Percentiles rank a stretch among this genome's conserved stretches.
These are phyloP conservation scores for Podospora australis DNA, from an alignment of 495 filamentous ascomycete species.

Conservation along the genomic window DNA sequence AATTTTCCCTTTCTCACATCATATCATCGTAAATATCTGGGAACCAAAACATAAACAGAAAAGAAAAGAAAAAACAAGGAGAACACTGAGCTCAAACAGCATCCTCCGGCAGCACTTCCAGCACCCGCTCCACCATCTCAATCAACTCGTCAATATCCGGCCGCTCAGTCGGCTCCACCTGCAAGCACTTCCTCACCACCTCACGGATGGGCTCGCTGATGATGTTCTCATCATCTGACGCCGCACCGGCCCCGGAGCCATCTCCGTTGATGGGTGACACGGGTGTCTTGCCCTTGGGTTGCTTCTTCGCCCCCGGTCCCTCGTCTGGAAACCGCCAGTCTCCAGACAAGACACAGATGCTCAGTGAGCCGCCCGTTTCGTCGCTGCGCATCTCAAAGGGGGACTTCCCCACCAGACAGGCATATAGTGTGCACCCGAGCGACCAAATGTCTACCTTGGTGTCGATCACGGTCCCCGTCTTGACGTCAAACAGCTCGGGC, in stretches of 20 bases:
- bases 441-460: constrained; percentile 99
- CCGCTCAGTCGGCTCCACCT: constrained; percentile 85
- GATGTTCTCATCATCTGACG: constrained; percentile 1
- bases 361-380: constrained; percentile 89
- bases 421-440: constrained; percentile 90
- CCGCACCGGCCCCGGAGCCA: constrained; percentile 5
- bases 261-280: constrained; percentile 13
- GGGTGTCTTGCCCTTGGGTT: constrained; percentile 49
- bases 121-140: constrained; percentile 65
- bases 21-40: too few species aligned
- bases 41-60: too few species aligned
- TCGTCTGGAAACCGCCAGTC: constrained; percentile 95
- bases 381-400: constrained; percentile 93
- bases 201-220: constrained; percentile 77
- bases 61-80: too few species aligned
- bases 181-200: constrained; percentile 79
- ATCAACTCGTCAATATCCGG: constrained; percentile 91
- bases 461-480: constrained; percentile 85
- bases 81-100: constrained; percentile 31
- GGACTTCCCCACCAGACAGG: constrained; percentile 90
- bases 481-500: constrained; percentile 96
- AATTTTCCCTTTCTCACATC: too few species aligned
- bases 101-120: constrained; percentile 70
- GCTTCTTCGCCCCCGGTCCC: constrained; percentile 41
- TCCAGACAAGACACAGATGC: constrained; percentile 82